phyloP scores from a whole-genome alignment of 1,284 basidiomycete genomes.

The Flammula alnicola region DNA sequence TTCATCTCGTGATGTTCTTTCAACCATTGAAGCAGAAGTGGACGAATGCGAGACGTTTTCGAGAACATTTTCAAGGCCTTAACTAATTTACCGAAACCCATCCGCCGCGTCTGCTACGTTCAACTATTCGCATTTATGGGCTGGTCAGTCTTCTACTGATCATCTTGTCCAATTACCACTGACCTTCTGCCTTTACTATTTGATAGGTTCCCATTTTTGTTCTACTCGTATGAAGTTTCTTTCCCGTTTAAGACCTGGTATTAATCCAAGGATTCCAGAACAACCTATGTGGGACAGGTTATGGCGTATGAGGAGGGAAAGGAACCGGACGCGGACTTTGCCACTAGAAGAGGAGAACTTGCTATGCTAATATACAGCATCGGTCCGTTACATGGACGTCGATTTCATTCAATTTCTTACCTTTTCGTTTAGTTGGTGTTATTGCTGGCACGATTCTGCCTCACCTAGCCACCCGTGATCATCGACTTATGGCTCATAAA shows the following conservation, averaged over 20 bases:
- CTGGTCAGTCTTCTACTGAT: conserved; percentile 57
- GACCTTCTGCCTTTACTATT: conserved; percentile 7
- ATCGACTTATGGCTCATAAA: conserved; percentile 71
- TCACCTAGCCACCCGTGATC: conserved; percentile 79
- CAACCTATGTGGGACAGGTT: conserved; percentile 90
- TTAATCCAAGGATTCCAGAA: conserved; percentile 46
- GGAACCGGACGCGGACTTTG: conserved; percentile 80
- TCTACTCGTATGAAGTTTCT: conserved; percentile 72
- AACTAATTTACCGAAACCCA: conserved; percentile 77
- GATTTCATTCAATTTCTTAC: conserved; percentile 4
- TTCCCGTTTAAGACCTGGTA: conserved; percentile 6
- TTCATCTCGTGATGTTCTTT: conserved; percentile 2
- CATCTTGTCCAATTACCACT: background rate
- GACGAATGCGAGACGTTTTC: conserved; percentile 60
- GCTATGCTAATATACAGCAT: conserved; percentile 92
- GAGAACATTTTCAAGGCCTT: conserved; percentile 79
- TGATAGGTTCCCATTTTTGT: conserved; percentile 89
- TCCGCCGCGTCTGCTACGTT: conserved; percentile 89
- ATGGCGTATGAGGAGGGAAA: conserved; percentile 78
- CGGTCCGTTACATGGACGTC: conserved; percentile 48
- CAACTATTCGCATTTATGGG: conserved; percentile 93
- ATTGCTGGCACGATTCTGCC: conserved; percentile 84
- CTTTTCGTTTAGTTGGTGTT: conserved; percentile 82
- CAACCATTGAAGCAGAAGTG: conserved; percentile 40
- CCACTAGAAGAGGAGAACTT: conserved; percentile 86